These are phyloP conservation scores for Claviceps monticola DNA, from an alignment of 2,329 filamentous ascomycete species.

Conservation along the genomic window DNA sequence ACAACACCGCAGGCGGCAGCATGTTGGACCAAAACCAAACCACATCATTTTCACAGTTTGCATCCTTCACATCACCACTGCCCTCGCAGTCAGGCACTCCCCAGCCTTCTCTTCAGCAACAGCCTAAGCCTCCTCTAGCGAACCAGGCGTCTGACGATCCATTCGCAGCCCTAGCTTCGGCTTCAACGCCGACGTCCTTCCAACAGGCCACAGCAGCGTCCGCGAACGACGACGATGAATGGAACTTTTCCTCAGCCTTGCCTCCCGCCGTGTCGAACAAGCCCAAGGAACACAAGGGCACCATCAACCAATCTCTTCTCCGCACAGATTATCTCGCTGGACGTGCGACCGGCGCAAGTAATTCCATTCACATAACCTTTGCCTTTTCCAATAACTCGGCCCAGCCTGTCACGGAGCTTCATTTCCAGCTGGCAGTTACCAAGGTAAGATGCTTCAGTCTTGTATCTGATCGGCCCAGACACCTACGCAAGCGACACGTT, in stretches of 20 bases:
- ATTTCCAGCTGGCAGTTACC: conserved; percentile 85
- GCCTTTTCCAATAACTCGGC: conserved; percentile 72
- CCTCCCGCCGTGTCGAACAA: conserved; percentile 43
- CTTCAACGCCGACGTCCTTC: conserved; percentile 13
- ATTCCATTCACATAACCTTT: conserved; percentile 56
- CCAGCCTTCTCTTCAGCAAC: conserved; percentile 33
- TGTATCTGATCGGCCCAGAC: too few species aligned
- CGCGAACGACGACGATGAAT: conserved; percentile 78
- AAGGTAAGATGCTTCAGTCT: conserved; percentile 44
- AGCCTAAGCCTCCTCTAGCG: conserved; percentile 30
- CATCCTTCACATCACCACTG: conserved; percentile 39
- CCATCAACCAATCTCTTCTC: conserved; percentile 56
- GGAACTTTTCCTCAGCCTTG: conserved; percentile 81
- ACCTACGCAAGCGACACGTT: too few species aligned
- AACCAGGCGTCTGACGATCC: conserved; percentile 32
- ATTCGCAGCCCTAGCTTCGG: conserved; percentile 33
- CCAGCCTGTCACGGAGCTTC: conserved; percentile 61
- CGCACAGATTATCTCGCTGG: conserved; percentile 61
- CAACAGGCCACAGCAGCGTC: conserved; percentile 15
- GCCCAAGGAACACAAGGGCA: conserved; percentile 47
- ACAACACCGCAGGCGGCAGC: conserved; percentile 40
- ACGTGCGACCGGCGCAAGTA: conserved; percentile 36
- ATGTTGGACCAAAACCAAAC: conserved; percentile 26
- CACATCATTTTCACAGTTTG: conserved; percentile 39
- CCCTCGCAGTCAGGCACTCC: conserved; percentile 40